Conservation (phyloP, 805 yeast genomes). For the Metschnikowia noctiluminum region DNA sequence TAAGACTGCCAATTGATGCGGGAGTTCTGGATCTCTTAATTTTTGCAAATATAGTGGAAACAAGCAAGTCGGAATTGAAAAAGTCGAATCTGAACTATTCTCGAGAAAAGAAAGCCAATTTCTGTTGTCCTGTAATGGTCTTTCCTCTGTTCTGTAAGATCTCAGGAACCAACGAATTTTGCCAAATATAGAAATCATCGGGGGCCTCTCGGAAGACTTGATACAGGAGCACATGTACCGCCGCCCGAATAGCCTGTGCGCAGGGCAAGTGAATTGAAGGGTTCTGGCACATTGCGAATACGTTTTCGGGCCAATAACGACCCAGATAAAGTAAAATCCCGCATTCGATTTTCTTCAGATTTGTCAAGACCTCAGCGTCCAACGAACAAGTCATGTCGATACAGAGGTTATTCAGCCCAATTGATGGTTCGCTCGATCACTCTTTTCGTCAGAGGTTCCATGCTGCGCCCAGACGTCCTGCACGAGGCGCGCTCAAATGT, state of each 20-base stretch:
- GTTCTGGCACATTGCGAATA: not conserved
- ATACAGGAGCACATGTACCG: slow-evolving; percentile 3
- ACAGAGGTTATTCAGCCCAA: no score
- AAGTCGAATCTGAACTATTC: no score
- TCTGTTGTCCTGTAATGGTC: not conserved
- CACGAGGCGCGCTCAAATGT: slow-evolving; percentile 3
- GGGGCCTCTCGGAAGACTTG: not conserved
- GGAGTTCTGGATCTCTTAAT: not conserved
- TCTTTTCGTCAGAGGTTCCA: not conserved
- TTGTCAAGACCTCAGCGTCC: no score
- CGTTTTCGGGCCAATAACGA: no score
- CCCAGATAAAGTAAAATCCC: no score
- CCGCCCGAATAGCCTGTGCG: not conserved
- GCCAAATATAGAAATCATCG: slow-evolving; percentile 2
- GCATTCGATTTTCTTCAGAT: no score
- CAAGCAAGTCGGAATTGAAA: no score
- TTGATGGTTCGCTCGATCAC: not conserved
- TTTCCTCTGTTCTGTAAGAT: not conserved
- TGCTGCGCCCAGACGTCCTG: slow-evolving; percentile 6
- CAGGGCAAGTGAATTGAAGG: not conserved
- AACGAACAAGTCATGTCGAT: no score
- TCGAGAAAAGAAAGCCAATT: not conserved
- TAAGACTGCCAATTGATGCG: not conserved
- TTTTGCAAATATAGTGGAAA: no score
- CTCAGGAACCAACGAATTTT: not conserved